Evolutionary conservation across 441 rosid genomes (phyloP).

Genomic region (Erodium moschatum): DNA sequence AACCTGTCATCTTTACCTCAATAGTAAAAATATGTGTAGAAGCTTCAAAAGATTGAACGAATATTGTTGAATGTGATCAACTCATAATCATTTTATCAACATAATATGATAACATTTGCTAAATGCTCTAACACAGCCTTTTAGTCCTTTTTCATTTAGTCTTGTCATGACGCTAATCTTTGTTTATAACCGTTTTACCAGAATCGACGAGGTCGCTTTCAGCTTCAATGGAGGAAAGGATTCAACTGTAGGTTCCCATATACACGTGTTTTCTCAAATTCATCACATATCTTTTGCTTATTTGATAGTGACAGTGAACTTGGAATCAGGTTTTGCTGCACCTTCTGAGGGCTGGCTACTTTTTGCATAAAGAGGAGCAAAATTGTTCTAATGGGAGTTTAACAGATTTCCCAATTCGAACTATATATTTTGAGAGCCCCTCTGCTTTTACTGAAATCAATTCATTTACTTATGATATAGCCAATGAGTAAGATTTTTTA

Average conservation of each 20-base stretch:
- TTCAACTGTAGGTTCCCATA: conserved; percentile 64
- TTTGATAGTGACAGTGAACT: conserved; percentile 18
- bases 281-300: conserved; percentile 18
- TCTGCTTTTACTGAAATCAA: conserved; percentile 87
- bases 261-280: conserved; percentile 13
- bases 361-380: conserved; percentile 53
- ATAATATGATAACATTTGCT: background rate
- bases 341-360: conserved; percentile 91
- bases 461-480: conserved; percentile 76
- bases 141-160: background rate
- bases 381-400: conserved; percentile 51
- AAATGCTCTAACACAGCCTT: background rate
- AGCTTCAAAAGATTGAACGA: background rate
- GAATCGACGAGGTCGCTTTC: conserved; percentile 90
- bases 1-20: too few species aligned
- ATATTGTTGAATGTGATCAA: conserved; percentile 1
- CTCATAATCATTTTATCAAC: background rate
- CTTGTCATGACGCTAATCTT: background rate
- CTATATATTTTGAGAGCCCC: conserved; percentile 83
- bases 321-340: conserved; percentile 77
- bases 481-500: conserved; percentile 48
- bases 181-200: conserved; percentile 26
- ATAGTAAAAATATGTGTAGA: too few species aligned
- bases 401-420: conserved; percentile 64
- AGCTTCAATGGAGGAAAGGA: conserved; percentile 99